Base-by-base conservation (phyloP, 2,329 filamentous ascomycete species). In the Aspergillus sp. region DNA sequence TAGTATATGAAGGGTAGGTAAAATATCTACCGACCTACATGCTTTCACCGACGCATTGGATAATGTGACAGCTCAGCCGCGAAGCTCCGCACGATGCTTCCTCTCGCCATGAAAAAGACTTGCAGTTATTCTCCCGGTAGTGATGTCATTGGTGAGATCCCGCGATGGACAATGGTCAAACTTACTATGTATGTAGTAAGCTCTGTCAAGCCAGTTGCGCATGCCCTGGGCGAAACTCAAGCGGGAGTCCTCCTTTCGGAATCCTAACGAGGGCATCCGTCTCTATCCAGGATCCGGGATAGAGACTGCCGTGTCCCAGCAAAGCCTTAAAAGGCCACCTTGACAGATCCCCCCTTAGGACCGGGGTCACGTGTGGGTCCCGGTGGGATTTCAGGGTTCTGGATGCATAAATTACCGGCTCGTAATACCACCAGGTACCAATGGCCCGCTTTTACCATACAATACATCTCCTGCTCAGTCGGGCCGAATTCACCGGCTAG, bases 281-380 rank as follows among this genome's bases (percentile, higher is more conserved):
- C 13, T 45, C 17, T 21, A 10, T 12, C 17, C 41, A 43, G 41
- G 17, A 43, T 19, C 19, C 41, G 41, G 41, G 41, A 43, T 19
- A 21, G 2, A 19, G 41, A 43, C 41, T 45, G 32, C 41, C 32
- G 23, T 54, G n/a, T 38, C 50, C 30, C 19, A 36, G 32, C 12
- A 36, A 36, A 38, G 41, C 41, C 54, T 43, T 45, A 57, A 64
- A 61, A 67, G 65, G 65, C 65, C 65, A 67, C 63, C 58, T 65
- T 55, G 65, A 64, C 63, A 59, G 58, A 65, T 62, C 56, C 47
- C 32, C 52, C 43, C 50, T 58, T 10, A 54, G 48, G 25, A 41
- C 52, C 50, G 45, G 53, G 58, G 59, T 67, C 63, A 65, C 65
- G 63, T 65, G 61, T 58, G 54, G 59, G 54, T 49, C 52, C 53